Conservation (phyloP, 106 monocot species). For the Dendrobium chrysotoxum region DNA sequence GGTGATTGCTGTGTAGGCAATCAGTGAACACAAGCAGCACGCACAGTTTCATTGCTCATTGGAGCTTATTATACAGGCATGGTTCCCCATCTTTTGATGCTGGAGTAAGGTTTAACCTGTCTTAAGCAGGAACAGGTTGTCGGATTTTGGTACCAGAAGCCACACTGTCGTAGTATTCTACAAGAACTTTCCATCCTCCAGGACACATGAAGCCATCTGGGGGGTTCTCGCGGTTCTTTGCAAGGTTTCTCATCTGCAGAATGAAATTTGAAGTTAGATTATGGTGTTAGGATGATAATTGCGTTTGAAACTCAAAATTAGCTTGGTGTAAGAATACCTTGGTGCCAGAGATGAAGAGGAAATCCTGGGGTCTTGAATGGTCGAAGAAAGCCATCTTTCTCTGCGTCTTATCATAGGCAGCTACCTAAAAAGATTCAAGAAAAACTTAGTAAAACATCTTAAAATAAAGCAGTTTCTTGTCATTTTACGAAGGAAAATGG, state of each 20-base stretch:
- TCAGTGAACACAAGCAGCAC: background rate
- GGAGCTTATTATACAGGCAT: background rate
- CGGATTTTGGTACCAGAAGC: conserved; percentile 29
- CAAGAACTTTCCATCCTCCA: conserved; percentile 96
- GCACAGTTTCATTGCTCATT: background rate
- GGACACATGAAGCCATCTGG: conserved; percentile 99
- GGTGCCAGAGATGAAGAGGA: conserved; percentile 94
- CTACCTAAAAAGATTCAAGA: conserved; percentile 45
- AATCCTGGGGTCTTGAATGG: conserved; percentile 90
- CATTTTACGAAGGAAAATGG: background rate
- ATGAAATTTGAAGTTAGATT: no score
- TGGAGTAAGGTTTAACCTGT: background rate
- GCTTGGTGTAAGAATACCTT: conserved; percentile 31
- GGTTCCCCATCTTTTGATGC: background rate
- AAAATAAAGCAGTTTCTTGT: background rate
- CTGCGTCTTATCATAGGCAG: conserved; percentile 88
- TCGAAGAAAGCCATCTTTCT: conserved; percentile 95
- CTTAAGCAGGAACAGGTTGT: conserved; percentile 57
- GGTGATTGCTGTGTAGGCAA: background rate
- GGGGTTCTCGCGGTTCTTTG: conserved; percentile 70
- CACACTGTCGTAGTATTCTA: conserved; percentile 65
- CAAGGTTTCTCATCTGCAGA: conserved; percentile 79
- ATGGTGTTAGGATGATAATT: no score
- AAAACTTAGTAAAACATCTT: background rate
- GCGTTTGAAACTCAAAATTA: no score